Percentiles rank a stretch among this genome's conserved stretches.
These are phyloP conservation scores for Lentinus brumalis DNA, from an alignment of 768 basidiomycete genomes.

Conservation along the genomic window DNA sequence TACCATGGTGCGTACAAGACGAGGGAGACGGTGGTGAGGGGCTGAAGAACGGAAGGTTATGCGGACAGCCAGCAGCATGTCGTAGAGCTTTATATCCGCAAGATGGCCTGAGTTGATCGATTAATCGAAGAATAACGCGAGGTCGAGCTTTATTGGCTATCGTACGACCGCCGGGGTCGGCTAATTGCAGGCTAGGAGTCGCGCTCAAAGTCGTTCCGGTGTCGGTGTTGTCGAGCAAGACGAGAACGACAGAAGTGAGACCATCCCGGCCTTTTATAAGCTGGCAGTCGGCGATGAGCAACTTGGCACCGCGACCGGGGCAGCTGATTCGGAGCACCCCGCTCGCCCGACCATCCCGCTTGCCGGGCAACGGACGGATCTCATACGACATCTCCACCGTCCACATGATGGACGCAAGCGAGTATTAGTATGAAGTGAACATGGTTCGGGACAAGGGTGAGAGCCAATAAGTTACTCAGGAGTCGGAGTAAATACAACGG, in stretches of 20 bases:
- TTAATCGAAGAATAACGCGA: conserved; percentile 19
- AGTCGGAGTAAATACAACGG: no score
- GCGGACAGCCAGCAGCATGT: conserved; percentile 26
- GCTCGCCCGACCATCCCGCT: no score
- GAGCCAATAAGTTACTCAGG: no score
- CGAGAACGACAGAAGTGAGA: conserved; percentile 3
- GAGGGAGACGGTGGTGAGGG: conserved; percentile 36
- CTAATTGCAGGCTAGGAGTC: background rate
- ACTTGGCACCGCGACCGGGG: background rate
- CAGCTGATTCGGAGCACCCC: background rate
- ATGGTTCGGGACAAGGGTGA: no score
- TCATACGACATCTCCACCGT: no score
- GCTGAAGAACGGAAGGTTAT: conserved; percentile 34
- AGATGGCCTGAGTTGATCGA: conserved; percentile 19
- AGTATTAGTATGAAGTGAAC: background rate
- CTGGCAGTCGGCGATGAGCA: conserved; percentile 6
- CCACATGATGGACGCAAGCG: background rate
- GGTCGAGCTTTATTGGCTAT: conserved; percentile 18
- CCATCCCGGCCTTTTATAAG: conserved; percentile 11
- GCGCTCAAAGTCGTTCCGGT: conserved; percentile 11
- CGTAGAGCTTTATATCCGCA: conserved; percentile 23
- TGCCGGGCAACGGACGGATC: no score
- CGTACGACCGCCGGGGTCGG: conserved; percentile 22
- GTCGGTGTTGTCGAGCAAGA: conserved; percentile 4
- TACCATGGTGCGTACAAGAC: conserved; percentile 32